Percentiles rank a stretch among this genome's conserved stretches.
phyloP scores from a whole-genome alignment of 495 filamentous ascomycete species.

The Coniosporium apollinis region DNA sequence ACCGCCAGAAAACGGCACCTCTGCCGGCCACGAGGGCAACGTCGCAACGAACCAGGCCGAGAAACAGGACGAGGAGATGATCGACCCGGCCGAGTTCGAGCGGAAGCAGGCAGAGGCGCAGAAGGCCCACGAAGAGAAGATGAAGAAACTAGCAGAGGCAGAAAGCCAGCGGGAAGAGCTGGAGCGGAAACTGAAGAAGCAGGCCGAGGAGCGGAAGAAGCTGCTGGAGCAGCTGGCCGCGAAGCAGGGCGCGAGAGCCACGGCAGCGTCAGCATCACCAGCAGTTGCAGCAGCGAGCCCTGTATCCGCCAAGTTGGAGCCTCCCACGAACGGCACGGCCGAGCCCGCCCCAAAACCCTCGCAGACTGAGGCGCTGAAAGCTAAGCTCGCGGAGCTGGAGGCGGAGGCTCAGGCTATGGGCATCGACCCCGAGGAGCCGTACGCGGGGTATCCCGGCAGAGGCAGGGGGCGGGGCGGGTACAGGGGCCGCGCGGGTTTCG shows the following conservation, averaged over 20 bases:
- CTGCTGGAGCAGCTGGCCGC: conserved; percentile 45
- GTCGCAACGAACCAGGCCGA: not conserved
- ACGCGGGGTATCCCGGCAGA: conserved; percentile 12
- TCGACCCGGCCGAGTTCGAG: conserved; percentile 65
- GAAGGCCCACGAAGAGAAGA: conserved; percentile 58
- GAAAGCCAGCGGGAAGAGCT: conserved; percentile 55
- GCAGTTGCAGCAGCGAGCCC: conserved; percentile 9
- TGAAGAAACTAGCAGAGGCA: conserved; percentile 53
- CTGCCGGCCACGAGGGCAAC: conserved; percentile 4
- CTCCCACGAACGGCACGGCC: conserved; percentile 24
- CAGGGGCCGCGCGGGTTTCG: conserved; percentile 22
- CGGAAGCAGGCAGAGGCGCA: conserved; percentile 67
- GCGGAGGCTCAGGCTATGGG: conserved; percentile 72
- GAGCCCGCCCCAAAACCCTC: conserved; percentile 24
- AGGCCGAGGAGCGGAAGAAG: conserved; percentile 58
- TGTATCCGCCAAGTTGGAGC: conserved; percentile 23
- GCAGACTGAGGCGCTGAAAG: conserved; percentile 51
- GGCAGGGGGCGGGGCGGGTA: conserved; percentile 33
- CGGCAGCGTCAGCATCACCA: too few relatives aligned
- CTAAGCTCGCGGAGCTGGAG: conserved; percentile 67
- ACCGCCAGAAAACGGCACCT: conserved; percentile 19
- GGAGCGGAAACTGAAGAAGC: conserved; percentile 54
- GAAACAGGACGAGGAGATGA: conserved; percentile 23
- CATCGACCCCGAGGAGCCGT: conserved; percentile 37
- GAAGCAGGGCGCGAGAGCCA: conserved; percentile 18